These are phyloP conservation scores for Cytospora leucostoma DNA, from an alignment of 2,329 filamentous ascomycete genomes.

Conservation along the genomic window DNA sequence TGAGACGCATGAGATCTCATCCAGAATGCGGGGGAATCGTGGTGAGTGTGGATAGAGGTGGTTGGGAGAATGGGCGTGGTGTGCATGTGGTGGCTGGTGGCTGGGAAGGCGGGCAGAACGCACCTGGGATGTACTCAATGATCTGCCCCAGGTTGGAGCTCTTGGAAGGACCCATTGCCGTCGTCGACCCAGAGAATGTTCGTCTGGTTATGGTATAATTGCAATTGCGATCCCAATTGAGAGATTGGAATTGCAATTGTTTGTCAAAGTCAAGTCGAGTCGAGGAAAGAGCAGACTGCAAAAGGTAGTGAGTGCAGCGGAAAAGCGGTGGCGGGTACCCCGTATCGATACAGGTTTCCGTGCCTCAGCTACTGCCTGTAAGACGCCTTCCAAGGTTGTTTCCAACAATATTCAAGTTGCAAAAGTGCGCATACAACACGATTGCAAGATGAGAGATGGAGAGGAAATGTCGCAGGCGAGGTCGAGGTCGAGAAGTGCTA, in stretches of 20 bases:
- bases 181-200: constrained; percentile 27
- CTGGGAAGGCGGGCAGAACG: constrained; percentile 36
- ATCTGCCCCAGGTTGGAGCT: constrained; percentile 76
- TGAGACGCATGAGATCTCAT: constrained; percentile 8
- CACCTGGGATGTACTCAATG: constrained; percentile 95
- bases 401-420: not conserved
- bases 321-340: not conserved
- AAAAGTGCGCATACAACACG: not conserved
- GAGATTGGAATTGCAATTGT: not conserved
- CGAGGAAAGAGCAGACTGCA: not conserved
- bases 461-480: not conserved
- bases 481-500: not conserved
- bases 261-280: not conserved
- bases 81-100: constrained; percentile 21
- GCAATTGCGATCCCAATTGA: not conserved
- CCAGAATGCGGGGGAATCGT: not conserved
- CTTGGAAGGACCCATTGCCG: constrained; percentile 46
- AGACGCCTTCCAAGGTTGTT: not conserved
- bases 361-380: not conserved
- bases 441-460: not conserved
- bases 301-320: not conserved
- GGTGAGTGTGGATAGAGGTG: not conserved
- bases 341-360: not conserved
- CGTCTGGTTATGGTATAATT: constrained; percentile 42
- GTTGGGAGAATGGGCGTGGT: not conserved